Evolutionary conservation across 2,329 filamentous ascomycete genomes (phyloP), one percentile per base, ranked within the genome.

Genomic region (Coniochaeta sp.): DNA sequence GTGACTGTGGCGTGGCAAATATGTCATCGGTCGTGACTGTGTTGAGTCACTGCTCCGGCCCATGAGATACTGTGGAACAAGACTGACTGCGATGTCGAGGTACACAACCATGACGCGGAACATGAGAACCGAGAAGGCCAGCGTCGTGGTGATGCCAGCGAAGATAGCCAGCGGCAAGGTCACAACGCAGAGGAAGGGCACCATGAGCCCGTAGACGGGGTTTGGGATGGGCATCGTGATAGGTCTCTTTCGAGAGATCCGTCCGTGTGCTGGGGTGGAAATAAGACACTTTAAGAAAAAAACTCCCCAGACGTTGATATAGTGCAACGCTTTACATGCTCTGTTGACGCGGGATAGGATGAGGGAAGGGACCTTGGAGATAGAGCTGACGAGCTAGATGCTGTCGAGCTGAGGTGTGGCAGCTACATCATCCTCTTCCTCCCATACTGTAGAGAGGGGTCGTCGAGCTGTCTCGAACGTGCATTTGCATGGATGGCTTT

Each of bases 151-250:
- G 63, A 89, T 73, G 63, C 79, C 81, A 58, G 87, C 87, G 59
- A 86, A 81, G 57, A 89, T 69, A 65, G 84, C 79, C 58, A 89
- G 78, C 9, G 87, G 87, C 14, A 89, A 73, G 24, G 85, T 86
- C 67, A 87, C 76, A 63, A 88, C 63, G 67, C 84, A 78, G 64
- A 89, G 75, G 66, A 88, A 79, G n/a, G 86, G 85, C 58, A 88
- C 77, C 58, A 86, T 74, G 56, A 89, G 71, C 64, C 77, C 74
- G 69, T 85, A 80, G 61, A 83, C 71, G 26, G 82, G 81, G 57
- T 79, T 84, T 67, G 84, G 72, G 58, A 82, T 70, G 52, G 77
- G 76, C 82, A 85, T 85, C 61, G 66, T 64, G 50, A 4, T 17
- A 52, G 47, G 16, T n/a, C n/a, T 28, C 47, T 30, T 5, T 4